Evolutionary conservation across 2,329 filamentous ascomycete species (phyloP), one percentile per base, ranked within the genome.

Genomic region (Mycosphaerella sp.): DNA sequence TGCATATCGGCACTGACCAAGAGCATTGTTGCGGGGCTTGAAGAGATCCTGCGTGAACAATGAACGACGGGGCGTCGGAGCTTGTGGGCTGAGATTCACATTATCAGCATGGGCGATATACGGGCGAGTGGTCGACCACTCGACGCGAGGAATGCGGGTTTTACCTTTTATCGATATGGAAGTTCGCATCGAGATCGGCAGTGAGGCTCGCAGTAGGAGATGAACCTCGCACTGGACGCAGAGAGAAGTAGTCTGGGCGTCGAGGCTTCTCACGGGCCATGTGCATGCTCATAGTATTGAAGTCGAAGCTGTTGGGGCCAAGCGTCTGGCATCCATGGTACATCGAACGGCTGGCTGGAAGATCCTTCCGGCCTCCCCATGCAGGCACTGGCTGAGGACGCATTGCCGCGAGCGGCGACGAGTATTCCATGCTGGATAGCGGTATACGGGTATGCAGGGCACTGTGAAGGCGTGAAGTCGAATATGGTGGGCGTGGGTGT

Each of bases 91-190:
- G 21, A 70, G 50, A 66, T 64, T 64, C 59, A 64, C 60, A 68
- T 63, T 59, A 68, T 78, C 61, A 78, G 70, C 58, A 43, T 37
- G 57, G 54, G 55, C 51, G 18, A 41, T 28, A n/a, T n/a, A n/a
- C n/a, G n/a, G n/a, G n/a, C n/a, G n/a, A n/a, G n/a, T n/a, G n/a
- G 12, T 43, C 41, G 25, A 34, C 56, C 54, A 53, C 51, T 55
- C 49, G 43, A 39, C 53, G 58, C 60, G 62, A 62, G 60, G 61
- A 66, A 63, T 64, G 61, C 62, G 74, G 79, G 59, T 61, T n/a
- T n/a, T 76, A 96, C 91, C 90, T 96, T 66, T 86, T 89, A 71
- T 96, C 90, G 68, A 97, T 87, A 68, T 91, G 87, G 69, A 97
- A 95, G 75, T 97, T 98, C 68, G 95, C 89, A 52, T 90, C 96